Evolutionary conservation across 78 protist species (phyloP).

Genomic region (Dictyostelium capitatum): DNA sequence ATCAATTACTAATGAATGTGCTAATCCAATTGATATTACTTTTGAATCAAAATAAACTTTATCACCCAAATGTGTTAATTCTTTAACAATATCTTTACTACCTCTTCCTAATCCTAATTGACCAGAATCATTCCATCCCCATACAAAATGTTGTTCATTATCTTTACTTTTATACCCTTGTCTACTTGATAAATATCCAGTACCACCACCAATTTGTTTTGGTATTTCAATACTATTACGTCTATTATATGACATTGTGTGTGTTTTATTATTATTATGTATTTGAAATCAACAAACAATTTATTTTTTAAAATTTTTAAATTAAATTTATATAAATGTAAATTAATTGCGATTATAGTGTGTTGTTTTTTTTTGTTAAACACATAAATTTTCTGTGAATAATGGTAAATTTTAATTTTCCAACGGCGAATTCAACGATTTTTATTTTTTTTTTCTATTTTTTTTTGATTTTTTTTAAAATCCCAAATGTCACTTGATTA

Average conservation of each 20-base stretch:
- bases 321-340: no score
- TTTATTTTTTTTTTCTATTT: not conserved
- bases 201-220: no score
- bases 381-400: no score
- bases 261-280: no score
- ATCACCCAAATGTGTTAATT: not conserved
- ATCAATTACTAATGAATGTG: conserved; percentile 33
- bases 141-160: conserved; percentile 31
- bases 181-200: not conserved
- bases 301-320: no score
- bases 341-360: no score
- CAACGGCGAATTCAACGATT: not conserved
- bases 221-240: no score
- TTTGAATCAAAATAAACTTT: not conserved
- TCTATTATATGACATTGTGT: no score
- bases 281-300: no score
- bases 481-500: not conserved
- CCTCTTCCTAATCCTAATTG: conserved; percentile 19
- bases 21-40: conserved; percentile 28
- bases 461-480: not conserved
- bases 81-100: not conserved
- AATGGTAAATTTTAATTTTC: no score
- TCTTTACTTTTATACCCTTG: not conserved
- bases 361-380: no score
- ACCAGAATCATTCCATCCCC: conserved; percentile 65